Evolutionary conservation across 306 rosid species (phyloP), one percentile per base, ranked within the genome.

Genomic region (Oemleria cerasiformis): DNA sequence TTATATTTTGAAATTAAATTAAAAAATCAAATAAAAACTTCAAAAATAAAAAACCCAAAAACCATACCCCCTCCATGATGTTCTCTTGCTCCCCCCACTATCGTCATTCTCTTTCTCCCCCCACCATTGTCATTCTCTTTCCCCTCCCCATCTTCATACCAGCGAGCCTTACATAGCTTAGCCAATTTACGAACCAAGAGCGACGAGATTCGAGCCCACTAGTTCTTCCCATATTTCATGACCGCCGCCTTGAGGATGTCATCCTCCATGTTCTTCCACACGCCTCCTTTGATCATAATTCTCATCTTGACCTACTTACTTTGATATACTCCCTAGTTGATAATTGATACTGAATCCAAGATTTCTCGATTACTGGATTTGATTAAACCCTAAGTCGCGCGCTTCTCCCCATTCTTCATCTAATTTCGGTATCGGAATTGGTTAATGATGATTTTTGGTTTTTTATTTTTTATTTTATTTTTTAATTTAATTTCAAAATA

Each of bases 241-340:
- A 90, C 98, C 83, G 95, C 98, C 19, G 98, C 98, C 78, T 92
- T 92, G 12, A 92, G 89, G 80, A 92, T 90, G 86, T 92, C 98
- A 88, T 92, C 98, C 67, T 92, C 96, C 19, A 96, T 92, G 95
- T 92, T 92, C 77, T 92, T 92, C 95, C 98, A 90, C 75, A 92
- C 96, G 73, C 96, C 96, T 19, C 96, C 98, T 70, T 92, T 92
- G 20, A 92, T 92, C 98, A 92, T 92, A 74, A 92, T 92, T 95
- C 98, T 92, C 98, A 92, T 92, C 76, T 88, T 90, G 77, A 51
- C 78, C 19, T 25, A 30, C 68, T 76, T 73, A 63, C 16, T 70
- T 48, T 60, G 42, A 57, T 54, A 14, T 44, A 21, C 43, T 39
- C 42, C 77, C 60, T 50, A 43, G 38, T 60, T 15, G 65, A 36